These are phyloP conservation scores for Gentiana dahurica DNA, from an alignment of 257 asterid genomes.

Conservation along the genomic window DNA sequence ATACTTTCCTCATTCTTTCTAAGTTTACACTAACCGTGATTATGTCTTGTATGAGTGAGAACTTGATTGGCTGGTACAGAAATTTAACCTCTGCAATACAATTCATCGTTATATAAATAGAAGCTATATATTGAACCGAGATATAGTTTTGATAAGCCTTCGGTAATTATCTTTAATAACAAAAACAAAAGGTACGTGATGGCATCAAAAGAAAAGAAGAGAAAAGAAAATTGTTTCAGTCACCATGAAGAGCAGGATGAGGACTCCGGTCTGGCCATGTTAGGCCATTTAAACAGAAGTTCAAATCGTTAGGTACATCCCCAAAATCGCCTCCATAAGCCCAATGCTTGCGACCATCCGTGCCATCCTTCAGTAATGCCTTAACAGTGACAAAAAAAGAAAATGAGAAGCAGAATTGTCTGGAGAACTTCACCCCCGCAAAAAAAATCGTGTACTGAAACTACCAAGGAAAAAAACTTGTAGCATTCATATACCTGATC, in stretches of 20 bases:
- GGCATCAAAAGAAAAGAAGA: neutral
- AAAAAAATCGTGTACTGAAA: neutral
- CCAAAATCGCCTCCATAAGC: conserved; percentile 99
- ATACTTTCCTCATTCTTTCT: too few relatives aligned
- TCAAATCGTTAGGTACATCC: conserved; percentile 77
- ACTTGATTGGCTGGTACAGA: conserved; percentile 89
- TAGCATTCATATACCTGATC: conserved; percentile 64
- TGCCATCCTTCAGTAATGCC: conserved; percentile 70
- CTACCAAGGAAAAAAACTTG: neutral
- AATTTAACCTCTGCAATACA: conserved; percentile 72
- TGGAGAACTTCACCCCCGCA: too few relatives aligned
- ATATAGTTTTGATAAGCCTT: neutral
- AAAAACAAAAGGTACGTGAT: neutral
- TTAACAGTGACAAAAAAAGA: conserved; percentile 14
- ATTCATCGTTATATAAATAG: neutral
- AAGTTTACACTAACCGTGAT: conserved; percentile 68
- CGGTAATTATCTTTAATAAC: neutral
- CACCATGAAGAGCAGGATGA: conserved; percentile 91
- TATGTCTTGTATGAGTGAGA: conserved; percentile 47
- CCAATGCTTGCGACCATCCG: conserved; percentile 70
- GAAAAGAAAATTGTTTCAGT: neutral
- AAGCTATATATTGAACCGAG: neutral
- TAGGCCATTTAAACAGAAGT: conserved; percentile 87
- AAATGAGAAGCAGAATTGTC: too few relatives aligned
- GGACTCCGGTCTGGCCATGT: conserved; percentile 96